Evolutionary conservation across 257 asterid species (phyloP).

Genomic region (Solanum pennellii): DNA sequence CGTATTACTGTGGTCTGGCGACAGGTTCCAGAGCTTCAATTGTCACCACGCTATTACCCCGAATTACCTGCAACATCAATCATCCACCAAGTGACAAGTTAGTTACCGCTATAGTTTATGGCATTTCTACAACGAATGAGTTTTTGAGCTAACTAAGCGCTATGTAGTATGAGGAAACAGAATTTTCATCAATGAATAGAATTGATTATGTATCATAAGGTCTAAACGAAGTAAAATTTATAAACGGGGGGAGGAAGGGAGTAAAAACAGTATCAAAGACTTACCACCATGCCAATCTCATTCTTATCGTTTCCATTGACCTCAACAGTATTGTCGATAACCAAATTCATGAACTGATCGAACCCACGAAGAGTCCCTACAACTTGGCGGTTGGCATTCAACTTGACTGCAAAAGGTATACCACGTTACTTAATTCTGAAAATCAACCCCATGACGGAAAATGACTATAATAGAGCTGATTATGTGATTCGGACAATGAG

Average conservation of each 20-base stretch:
- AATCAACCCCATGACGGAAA: not conserved
- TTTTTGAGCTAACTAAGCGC: not conserved
- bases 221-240: not conserved
- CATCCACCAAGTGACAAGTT: not conserved
- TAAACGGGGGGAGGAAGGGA: not conserved
- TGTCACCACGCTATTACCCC: constrained; percentile 92
- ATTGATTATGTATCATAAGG: not conserved
- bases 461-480: not conserved
- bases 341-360: constrained; percentile 87
- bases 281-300: constrained; percentile 95
- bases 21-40: constrained; percentile 94
- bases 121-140: not conserved
- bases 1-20: constrained; percentile 34
- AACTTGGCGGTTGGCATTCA: constrained; percentile 83
- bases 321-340: constrained; percentile 77
- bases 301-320: constrained; percentile 81
- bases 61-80: constrained; percentile 47
- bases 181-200: too few species aligned
- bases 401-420: constrained; percentile 39
- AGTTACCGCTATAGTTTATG: too few species aligned
- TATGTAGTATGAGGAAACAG: too few species aligned
- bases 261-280: constrained; percentile 6
- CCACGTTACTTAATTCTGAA: not conserved
- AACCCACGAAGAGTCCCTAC: constrained; percentile 90
- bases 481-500: not conserved